Evolutionary conservation across 1,284 basidiomycete species (phyloP).

Genomic region (Thecaphora thlaspeos): DNA sequence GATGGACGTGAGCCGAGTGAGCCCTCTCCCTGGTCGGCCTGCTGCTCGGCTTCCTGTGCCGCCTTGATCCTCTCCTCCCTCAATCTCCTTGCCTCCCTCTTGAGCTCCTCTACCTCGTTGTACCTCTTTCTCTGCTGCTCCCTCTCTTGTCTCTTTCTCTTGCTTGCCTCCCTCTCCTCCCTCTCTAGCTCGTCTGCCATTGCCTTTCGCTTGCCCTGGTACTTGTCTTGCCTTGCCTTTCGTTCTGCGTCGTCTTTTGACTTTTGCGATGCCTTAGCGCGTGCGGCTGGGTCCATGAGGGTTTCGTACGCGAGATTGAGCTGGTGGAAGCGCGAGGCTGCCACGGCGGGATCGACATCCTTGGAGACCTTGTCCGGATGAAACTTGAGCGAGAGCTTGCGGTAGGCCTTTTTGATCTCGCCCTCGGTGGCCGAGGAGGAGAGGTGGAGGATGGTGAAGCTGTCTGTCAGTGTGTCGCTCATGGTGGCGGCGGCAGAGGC

Average conservation of each 20-base stretch:
- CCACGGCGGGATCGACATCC: constrained; percentile 45
- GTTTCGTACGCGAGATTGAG: constrained; percentile 82
- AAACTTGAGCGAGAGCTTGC: constrained; percentile 44
- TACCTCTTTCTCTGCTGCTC: constrained; percentile 1
- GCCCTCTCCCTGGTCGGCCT: too few relatives aligned
- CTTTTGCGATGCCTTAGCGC: constrained; percentile 78
- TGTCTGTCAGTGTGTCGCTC: constrained; percentile 11
- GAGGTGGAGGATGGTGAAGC: constrained; percentile 65
- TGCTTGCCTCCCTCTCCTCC: constrained; percentile 68
- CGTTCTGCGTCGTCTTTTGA: constrained; percentile 71
- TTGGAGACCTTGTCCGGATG: constrained; percentile 52
- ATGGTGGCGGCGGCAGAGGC: background rate
- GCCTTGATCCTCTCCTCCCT: constrained; percentile 3
- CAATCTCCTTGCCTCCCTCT: constrained; percentile 12
- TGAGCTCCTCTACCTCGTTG: constrained; percentile 6
- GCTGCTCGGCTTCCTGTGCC: constrained; percentile 1
- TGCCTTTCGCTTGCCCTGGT: constrained; percentile 74
- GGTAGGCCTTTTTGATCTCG: constrained; percentile 76
- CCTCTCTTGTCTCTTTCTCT: constrained; percentile 67
- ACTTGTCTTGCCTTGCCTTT: constrained; percentile 71
- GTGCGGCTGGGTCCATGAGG: constrained; percentile 76
- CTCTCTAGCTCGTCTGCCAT: constrained; percentile 81
- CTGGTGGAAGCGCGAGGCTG: constrained; percentile 80
- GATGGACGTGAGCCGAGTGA: too few relatives aligned
- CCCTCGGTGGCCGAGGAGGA: constrained; percentile 71